These are phyloP conservation scores for Hortaea werneckii DNA, from an alignment of 2,329 filamentous ascomycete species.

Conservation along the genomic window DNA sequence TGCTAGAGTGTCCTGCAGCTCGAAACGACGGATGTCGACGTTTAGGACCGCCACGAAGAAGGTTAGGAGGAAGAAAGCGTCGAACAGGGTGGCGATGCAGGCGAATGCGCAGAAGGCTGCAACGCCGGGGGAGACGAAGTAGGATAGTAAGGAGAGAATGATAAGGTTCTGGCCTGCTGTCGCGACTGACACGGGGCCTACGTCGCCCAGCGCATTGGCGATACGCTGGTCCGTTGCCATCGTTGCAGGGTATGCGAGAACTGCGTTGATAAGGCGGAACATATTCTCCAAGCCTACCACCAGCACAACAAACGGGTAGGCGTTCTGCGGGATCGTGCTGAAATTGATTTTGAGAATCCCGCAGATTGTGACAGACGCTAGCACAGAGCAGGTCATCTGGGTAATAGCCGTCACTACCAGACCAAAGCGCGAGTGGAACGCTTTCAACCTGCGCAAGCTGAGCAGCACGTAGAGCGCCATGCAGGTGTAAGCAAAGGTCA, in stretches of 20 bases:
- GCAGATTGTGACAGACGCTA: slow-evolving; percentile 72
- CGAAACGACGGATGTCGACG: slow-evolving; percentile 65
- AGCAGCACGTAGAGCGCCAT: slow-evolving; percentile 55
- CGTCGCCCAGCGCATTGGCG: slow-evolving; percentile 62
- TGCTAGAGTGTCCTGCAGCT: slow-evolving; percentile 61
- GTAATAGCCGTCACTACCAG: slow-evolving; percentile 59
- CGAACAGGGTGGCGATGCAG: slow-evolving; percentile 63
- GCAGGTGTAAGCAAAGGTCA: slow-evolving; percentile 55
- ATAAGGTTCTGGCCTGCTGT: slow-evolving; percentile 59
- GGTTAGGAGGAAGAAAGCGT: slow-evolving; percentile 68
- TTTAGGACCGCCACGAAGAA: slow-evolving; percentile 73
- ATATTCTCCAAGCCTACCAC: slow-evolving; percentile 66
- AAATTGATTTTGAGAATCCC: slow-evolving; percentile 66
- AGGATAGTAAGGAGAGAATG: slow-evolving; percentile 56
- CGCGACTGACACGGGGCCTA: slow-evolving; percentile 58
- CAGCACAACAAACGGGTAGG: slow-evolving; percentile 67
- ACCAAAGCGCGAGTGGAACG: slow-evolving; percentile 66
- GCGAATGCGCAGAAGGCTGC: slow-evolving; percentile 68
- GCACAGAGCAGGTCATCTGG: slow-evolving; percentile 58
- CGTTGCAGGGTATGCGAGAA: slow-evolving; percentile 60
- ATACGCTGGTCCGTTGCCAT: slow-evolving; percentile 60
- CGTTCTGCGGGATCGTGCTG: slow-evolving; percentile 61
- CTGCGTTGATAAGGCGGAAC: slow-evolving; percentile 66
- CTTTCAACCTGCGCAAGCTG: slow-evolving; percentile 58
- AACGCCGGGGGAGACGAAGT: slow-evolving; percentile 58